These are phyloP conservation scores for Wickerhamomyces sp. DNA, from an alignment of 1,139 yeast species.

Conservation along the genomic window DNA sequence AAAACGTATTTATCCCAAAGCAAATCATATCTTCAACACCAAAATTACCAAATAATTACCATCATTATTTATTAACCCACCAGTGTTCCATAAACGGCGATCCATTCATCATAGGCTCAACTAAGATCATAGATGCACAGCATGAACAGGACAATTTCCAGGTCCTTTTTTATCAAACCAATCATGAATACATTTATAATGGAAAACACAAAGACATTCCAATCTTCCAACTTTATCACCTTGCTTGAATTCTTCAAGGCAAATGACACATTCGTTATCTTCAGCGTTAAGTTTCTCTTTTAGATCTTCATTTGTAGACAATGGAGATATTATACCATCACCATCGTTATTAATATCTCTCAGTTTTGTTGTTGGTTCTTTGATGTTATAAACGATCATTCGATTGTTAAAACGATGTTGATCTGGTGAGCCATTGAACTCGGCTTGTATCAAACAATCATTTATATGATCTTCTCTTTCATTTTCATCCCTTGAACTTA, in stretches of 20 bases:
- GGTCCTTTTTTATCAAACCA: slow-evolving; percentile 88
- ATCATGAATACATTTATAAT: slow-evolving; percentile 79
- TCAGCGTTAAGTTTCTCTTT: slow-evolving; percentile 23
- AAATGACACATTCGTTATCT: slow-evolving; percentile 80
- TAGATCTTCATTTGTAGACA: slow-evolving; percentile 7
- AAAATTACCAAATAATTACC: no score
- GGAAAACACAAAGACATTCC: slow-evolving; percentile 93
- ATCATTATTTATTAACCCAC: no score
- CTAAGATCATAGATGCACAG: no score
- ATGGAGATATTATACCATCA: no score
- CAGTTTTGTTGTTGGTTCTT: slow-evolving; percentile 34
- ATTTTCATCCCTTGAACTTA: slow-evolving; percentile 32
- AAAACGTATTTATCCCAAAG: no score
- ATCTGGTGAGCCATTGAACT: slow-evolving; percentile 60
- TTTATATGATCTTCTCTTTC: slow-evolving; percentile 65
- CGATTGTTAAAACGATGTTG: slow-evolving; percentile 49
- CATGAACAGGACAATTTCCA: slow-evolving; percentile 84
- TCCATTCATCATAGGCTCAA: no score
- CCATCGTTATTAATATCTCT: slow-evolving; percentile 9
- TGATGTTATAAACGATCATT: slow-evolving; percentile 79
- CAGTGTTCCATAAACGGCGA: no score
- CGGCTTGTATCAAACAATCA: slow-evolving; percentile 61
- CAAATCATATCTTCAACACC: no score
- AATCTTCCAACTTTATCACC: slow-evolving; percentile 89
- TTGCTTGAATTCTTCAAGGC: slow-evolving; percentile 80